Conservation (phyloP, 2,329 filamentous ascomycete genomes). For the Pseudocercospora pini-densiflorae region DNA sequence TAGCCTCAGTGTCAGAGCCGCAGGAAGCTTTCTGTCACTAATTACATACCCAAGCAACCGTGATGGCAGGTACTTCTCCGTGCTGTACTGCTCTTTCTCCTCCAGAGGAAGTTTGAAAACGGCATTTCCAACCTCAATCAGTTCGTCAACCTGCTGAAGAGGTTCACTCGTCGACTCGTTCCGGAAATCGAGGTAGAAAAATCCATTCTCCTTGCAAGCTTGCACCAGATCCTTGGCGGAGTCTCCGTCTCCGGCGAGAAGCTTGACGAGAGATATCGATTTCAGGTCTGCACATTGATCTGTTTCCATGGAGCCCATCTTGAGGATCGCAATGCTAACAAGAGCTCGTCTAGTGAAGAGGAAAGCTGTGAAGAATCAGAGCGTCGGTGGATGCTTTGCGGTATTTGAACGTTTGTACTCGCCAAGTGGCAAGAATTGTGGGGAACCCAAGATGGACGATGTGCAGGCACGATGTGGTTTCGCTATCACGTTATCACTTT, state of each 20-base stretch:
- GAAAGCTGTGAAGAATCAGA: too few species aligned
- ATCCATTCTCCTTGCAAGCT: constrained; percentile 18
- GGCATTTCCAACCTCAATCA: constrained; percentile 7
- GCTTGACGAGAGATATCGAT: constrained; percentile 10
- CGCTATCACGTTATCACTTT: not conserved
- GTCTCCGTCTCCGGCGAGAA: not conserved
- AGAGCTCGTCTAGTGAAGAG: too few species aligned
- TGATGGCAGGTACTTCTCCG: constrained; percentile 13
- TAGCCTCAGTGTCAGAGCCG: not conserved
- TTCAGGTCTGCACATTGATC: constrained; percentile 8
- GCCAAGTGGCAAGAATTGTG: not conserved
- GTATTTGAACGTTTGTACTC: too few species aligned
- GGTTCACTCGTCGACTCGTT: not conserved
- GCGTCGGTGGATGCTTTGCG: too few species aligned
- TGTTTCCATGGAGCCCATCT: constrained; percentile 4
- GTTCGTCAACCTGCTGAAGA: constrained; percentile 11
- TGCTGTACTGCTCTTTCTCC: constrained; percentile 15
- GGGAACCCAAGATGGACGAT: not conserved
- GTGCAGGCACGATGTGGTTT: not conserved
- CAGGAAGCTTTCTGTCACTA: not conserved
- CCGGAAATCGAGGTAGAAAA: constrained; percentile 26
- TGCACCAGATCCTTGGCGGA: constrained; percentile 10
- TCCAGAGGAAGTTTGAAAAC: constrained; percentile 13
- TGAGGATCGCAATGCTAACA: not conserved
- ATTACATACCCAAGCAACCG: not conserved